These are phyloP conservation scores for Metschnikowia rubicola DNA, from an alignment of 805 yeast genomes.

Conservation along the genomic window DNA sequence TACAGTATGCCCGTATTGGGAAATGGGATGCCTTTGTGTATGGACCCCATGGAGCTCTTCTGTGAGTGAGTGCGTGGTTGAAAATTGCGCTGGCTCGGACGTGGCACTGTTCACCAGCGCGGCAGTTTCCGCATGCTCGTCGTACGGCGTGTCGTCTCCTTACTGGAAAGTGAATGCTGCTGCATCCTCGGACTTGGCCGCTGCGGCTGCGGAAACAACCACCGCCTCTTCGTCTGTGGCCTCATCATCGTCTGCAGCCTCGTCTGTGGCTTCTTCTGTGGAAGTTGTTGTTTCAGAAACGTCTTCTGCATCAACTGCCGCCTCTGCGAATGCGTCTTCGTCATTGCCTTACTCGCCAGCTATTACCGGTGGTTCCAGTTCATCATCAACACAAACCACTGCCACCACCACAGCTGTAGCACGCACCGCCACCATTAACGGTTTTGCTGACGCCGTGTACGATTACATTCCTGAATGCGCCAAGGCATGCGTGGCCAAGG, in stretches of 20 bases:
- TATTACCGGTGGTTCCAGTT: neutral
- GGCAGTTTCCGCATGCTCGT: constrained; percentile 12
- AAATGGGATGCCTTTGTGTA: constrained; percentile 16
- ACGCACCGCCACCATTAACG: constrained; percentile 13
- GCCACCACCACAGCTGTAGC: constrained; percentile 1
- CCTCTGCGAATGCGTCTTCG: neutral
- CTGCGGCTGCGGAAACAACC: constrained; percentile 5
- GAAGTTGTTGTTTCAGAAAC: neutral
- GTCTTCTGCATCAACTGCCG: neutral
- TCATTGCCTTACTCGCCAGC: neutral
- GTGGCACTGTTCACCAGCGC: constrained; percentile 9
- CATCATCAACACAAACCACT: neutral
- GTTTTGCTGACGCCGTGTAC: constrained; percentile 13
- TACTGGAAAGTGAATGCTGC: constrained; percentile 17
- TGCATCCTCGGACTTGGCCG: constrained; percentile 1
- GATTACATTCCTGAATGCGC: constrained; percentile 13
- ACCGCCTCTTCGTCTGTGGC: neutral
- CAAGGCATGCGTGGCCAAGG: constrained; percentile 8
- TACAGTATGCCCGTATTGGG: constrained; percentile 16
- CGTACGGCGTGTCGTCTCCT: constrained; percentile 16
- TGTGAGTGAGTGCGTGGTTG: constrained; percentile 14
- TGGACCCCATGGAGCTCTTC: constrained; percentile 8
- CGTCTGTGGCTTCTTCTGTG: neutral
- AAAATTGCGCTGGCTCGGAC: constrained; percentile 9
- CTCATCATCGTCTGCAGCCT: neutral